Percentiles rank a stretch among this genome's conserved stretches.
These are phyloP conservation scores for Eragrostis tef DNA, from an alignment of 202 grass and related monocot genomes.

Conservation along the genomic window DNA sequence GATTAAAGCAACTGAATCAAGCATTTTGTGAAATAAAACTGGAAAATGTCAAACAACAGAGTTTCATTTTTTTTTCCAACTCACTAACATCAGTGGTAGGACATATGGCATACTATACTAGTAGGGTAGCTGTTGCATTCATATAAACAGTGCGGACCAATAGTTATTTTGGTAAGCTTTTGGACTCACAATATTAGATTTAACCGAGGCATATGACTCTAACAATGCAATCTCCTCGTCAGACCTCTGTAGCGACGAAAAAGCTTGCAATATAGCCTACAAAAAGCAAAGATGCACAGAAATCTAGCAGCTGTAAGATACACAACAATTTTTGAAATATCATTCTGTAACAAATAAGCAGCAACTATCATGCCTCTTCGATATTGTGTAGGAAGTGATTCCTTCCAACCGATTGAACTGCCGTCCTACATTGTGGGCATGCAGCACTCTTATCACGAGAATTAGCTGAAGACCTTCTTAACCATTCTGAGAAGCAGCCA, in stretches of 20 bases:
- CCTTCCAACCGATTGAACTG: constrained; percentile 88
- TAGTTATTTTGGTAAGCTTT: constrained; percentile 29
- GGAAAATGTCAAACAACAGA: not conserved
- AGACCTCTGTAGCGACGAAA: constrained; percentile 77
- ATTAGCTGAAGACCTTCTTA: constrained; percentile 75
- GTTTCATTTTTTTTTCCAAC: constrained; percentile 2
- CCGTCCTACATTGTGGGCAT: constrained; percentile 86
- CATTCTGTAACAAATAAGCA: constrained; percentile 35
- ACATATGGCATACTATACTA: constrained; percentile 8
- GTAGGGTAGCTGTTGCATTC: not conserved
- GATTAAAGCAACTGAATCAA: not conserved
- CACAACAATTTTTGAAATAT: constrained; percentile 23
- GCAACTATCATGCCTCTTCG: constrained; percentile 66
- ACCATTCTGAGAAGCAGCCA: constrained; percentile 98
- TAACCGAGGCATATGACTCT: constrained; percentile 82
- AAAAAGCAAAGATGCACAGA: constrained; percentile 47
- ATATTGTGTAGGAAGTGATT: constrained; percentile 96
- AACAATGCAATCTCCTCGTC: constrained; percentile 87
- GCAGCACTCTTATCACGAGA: constrained; percentile 61
- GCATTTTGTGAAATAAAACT: constrained; percentile 15
- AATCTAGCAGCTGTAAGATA: constrained; percentile 27
- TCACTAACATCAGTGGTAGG: not conserved
- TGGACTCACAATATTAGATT: constrained; percentile 79
- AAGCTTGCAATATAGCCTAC: constrained; percentile 83
- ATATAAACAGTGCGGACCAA: constrained; percentile 24